Conservation (phyloP, 2,329 filamentous ascomycete species). For the Pleurostoma richardsiae region DNA sequence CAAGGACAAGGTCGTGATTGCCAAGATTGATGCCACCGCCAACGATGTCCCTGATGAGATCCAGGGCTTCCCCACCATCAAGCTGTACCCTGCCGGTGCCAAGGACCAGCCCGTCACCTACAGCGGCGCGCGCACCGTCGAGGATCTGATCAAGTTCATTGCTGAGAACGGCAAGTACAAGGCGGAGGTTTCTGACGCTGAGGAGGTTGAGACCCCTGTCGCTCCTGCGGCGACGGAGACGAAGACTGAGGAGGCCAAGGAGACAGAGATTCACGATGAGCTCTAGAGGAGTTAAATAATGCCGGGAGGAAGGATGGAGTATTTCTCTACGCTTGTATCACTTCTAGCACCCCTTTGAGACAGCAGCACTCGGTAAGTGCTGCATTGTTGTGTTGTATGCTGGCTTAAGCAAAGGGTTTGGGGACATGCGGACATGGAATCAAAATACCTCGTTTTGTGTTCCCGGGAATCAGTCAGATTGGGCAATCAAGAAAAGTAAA, state of each 20-base stretch:
- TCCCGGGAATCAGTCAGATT: too few species aligned
- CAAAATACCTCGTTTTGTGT: too few species aligned
- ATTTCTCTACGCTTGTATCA: not conserved
- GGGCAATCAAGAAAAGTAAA: too few species aligned
- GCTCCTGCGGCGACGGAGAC: conserved; percentile 48
- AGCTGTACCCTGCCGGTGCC: conserved; percentile 86
- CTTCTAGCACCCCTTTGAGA: not conserved
- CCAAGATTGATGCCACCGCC: conserved; percentile 93
- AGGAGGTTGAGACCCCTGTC: conserved; percentile 46
- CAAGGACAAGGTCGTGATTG: conserved; percentile 82
- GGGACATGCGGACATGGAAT: too few species aligned
- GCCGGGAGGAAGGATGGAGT: not conserved
- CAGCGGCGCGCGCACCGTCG: conserved; percentile 78
- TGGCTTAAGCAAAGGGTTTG: too few species aligned
- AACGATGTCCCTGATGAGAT: conserved; percentile 98
- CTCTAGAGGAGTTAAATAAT: conserved; percentile 49
- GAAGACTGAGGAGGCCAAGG: conserved; percentile 37
- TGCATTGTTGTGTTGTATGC: too few species aligned
- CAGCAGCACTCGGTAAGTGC: too few species aligned
- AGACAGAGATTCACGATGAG: conserved; percentile 63
- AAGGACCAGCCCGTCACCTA: conserved; percentile 86
- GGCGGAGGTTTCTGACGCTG: conserved; percentile 59
- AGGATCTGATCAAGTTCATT: conserved; percentile 89
- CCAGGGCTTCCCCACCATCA: conserved; percentile 97
- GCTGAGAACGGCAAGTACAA: conserved; percentile 92